A percentile compares a stretch with the other conserved stretches of the same genome.
Evolutionary conservation across 1,139 yeast genomes (phyloP).

Genomic region (Tardiomyces digboiensis): DNA sequence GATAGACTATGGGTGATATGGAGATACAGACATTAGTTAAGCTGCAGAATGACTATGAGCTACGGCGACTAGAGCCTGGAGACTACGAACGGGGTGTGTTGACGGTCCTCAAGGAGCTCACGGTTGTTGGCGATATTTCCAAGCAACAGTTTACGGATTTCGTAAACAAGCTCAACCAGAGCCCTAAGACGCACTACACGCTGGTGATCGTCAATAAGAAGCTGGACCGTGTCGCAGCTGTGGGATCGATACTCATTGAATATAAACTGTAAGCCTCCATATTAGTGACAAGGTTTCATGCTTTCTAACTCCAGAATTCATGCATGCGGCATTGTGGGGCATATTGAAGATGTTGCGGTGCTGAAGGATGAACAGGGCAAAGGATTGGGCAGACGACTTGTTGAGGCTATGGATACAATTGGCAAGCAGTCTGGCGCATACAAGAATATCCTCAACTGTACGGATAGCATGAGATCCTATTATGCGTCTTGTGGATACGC

Average conservation of each 20-base stretch:
- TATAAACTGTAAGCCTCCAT: slow-evolving; percentile 28
- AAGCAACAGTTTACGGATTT: slow-evolving; percentile 32
- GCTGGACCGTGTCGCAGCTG: slow-evolving; percentile 26
- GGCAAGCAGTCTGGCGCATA: slow-evolving; percentile 53
- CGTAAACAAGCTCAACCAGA: slow-evolving; percentile 37
- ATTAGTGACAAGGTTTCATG: neutral
- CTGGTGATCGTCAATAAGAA: slow-evolving; percentile 37
- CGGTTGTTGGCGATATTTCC: slow-evolving; percentile 50
- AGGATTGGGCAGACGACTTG: slow-evolving; percentile 35
- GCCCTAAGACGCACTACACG: slow-evolving; percentile 40
- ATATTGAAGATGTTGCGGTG: slow-evolving; percentile 92
- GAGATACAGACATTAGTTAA: neutral
- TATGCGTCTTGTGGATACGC: slow-evolving; percentile 65
- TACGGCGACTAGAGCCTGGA: slow-evolving; percentile 36
- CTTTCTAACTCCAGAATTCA: slow-evolving; percentile 33
- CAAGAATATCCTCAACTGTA: slow-evolving; percentile 71
- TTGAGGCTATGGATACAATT: slow-evolving; percentile 41
- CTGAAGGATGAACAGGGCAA: slow-evolving; percentile 71
- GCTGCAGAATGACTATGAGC: slow-evolving; percentile 43
- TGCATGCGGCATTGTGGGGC: slow-evolving; percentile 79
- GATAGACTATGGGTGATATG: too few species aligned
- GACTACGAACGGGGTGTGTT: slow-evolving; percentile 42
- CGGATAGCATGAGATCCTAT: slow-evolving; percentile 54
- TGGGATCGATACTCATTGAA: slow-evolving; percentile 41
- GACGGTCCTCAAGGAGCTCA: slow-evolving; percentile 42